A percentile compares a stretch with the other conserved stretches of the same genome.
These are phyloP conservation scores for Anthracocystis panici-leucophaei DNA, from an alignment of 1,284 basidiomycete genomes.

Conservation along the genomic window DNA sequence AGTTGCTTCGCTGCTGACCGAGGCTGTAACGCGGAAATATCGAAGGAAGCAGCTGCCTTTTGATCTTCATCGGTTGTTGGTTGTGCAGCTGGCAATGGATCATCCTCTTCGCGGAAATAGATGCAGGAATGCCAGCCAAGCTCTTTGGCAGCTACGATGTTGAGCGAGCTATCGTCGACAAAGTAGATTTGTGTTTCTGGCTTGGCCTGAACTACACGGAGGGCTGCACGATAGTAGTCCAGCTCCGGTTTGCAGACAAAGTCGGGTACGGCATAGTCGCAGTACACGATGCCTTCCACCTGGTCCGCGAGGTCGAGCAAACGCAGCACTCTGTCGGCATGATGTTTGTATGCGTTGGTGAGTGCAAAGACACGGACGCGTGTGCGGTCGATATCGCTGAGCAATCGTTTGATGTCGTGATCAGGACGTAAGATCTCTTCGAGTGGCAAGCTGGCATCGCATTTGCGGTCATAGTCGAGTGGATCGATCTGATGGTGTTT, in stretches of 20 bases:
- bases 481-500: constrained; percentile 85
- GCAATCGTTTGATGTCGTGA: constrained; percentile 76
- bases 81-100: constrained; percentile 13
- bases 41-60: constrained; percentile 29
- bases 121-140: constrained; percentile 66
- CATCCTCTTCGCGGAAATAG: constrained; percentile 57
- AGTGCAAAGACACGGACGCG: constrained; percentile 75
- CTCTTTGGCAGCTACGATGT: constrained; percentile 58
- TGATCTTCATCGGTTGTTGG: constrained; percentile 20
- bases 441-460: constrained; percentile 84
- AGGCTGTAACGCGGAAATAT: constrained; percentile 20
- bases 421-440: constrained; percentile 82
- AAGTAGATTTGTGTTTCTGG: constrained; percentile 54
- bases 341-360: constrained; percentile 73
- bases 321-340: constrained; percentile 81
- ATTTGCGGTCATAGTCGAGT: constrained; percentile 85
- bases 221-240: constrained; percentile 61
- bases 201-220: constrained; percentile 41
- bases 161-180: constrained; percentile 67
- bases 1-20: not conserved
- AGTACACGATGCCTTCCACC: constrained; percentile 83
- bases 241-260: constrained; percentile 86
- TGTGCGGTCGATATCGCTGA: constrained; percentile 81
- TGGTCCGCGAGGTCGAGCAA: constrained; percentile 81
- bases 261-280: constrained; percentile 78